A percentile compares a stretch with the other conserved stretches of the same genome.
These are phyloP conservation scores for Teunomyces stri DNA, from an alignment of 805 yeast genomes.

Conservation along the genomic window DNA sequence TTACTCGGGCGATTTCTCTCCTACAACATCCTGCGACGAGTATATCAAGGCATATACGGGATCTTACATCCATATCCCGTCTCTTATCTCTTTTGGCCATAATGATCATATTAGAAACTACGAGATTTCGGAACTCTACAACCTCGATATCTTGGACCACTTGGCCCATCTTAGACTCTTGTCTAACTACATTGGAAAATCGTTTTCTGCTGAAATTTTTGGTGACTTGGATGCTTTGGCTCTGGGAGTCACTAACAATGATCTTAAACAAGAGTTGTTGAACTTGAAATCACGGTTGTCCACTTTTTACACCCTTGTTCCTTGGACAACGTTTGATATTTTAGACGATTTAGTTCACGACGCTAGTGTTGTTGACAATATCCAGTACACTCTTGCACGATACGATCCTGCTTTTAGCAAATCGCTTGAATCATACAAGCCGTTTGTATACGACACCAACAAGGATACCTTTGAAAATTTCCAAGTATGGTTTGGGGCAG, in stretches of 20 bases:
- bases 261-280: background rate
- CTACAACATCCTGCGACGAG: background rate
- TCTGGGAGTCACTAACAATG: background rate
- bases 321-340: constrained; percentile 1
- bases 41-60: background rate
- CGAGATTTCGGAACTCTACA: constrained; percentile 18
- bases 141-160: constrained; percentile 13
- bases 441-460: background rate
- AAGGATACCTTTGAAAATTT: background rate
- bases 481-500: background rate
- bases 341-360: background rate
- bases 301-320: background rate
- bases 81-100: constrained; percentile 4
- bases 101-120: constrained; percentile 14
- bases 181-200: background rate
- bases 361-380: background rate
- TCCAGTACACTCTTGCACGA: background rate
- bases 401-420: background rate
- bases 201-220: constrained; percentile 13
- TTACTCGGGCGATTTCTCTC: constrained; percentile 5
- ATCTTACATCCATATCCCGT: background rate
- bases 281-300: background rate
- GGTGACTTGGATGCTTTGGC: constrained; percentile 10
- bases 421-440: background rate
- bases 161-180: constrained; percentile 16